Base-by-base conservation (phyloP, 2,329 filamentous ascomycete species). In the Fusarium scirpi region DNA sequence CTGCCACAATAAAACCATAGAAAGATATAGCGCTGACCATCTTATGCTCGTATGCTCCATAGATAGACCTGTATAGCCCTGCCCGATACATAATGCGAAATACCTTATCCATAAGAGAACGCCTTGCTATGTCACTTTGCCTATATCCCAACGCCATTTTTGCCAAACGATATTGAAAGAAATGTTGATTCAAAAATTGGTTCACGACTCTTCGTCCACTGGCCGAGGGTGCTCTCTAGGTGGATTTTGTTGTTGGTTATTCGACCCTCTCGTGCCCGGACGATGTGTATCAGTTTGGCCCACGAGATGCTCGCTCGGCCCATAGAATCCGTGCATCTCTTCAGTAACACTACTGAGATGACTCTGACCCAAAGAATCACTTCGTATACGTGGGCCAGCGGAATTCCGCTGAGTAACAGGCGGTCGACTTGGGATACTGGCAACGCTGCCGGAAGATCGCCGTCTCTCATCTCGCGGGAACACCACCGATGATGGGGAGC, bases 281-380 rank as follows among this genome's bases (percentile, higher is more conserved):
- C 66, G 65, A 30, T 72, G 70, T 3, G 62, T 65, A n/a, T 66
- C 79, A 2, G 79, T 86, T 72, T 86, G 81, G 0, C 85, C 84
- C 7, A 77, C 80, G 11, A 79, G 78, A 2, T 77, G 74, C 51
- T 82, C 74, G 5, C 73, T 59, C 3, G 83, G 80, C 1, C 85
- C 85, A 58, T 86, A 83, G 40, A 84, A 81, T 5, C 85, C 85
- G 55, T 86, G 84, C 53, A 85, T 78, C 60, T 85, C 83, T 70
- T 87, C 85, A 46, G 76, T 79, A 32, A 86, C 82, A 4, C 74
- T 70, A 20, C 69, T 72, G 32, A 79, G 62, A 38, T 69, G 53
- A 8, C 63, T 63, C 41, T 72, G 73, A 0, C 71, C 73, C 3
- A 70, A 38, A 1, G 74, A 76, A 30, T 76, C 74, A 20, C 73